Base-by-base conservation (phyloP, 148 eudicot genomes). In the Vaccinium vitisidaea region DNA sequence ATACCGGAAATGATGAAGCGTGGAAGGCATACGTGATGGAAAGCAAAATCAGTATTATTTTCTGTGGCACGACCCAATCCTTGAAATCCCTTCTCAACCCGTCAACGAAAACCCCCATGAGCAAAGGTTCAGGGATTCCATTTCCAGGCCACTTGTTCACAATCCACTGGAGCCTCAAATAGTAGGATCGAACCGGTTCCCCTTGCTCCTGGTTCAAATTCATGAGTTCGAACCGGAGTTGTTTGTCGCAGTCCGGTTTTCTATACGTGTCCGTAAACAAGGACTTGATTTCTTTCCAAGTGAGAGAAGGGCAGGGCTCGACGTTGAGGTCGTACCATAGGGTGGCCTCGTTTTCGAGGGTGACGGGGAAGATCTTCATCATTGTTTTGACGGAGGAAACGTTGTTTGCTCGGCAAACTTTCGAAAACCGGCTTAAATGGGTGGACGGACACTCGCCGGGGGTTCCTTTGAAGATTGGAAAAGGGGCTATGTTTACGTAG, bases 321-420 rank as follows among this genome's bases (percentile, higher is more conserved):
- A 88, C 63, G 75, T 88, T 88, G 32, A 88, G 85, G 83, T 88
- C 89, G 49, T 85, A 88, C 89, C 89, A 88, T 9, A 79, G 80
- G 6, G 80, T 81, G 15, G 89, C 89, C 48, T 88, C 87, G 23
- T 76, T 69, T 15, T 88, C 87, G 12, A 88, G 84, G 14, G 89
- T 85, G 2, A 85, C 87, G 2, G 89, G 87, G 81, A 88, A 88
- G 15, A 88, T 85, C 50, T 77, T 85, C 8, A 25, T 56, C 89
- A 83, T 73, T 59, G 65, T 59, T 50, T 79, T 83, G 13, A 71
- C 30, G 36, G 85, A 56, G 80, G 77, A n/a, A 0, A 65, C 81
- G 58, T 88, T 88, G 74, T 88, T 88, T 3, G 85, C 89, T 0
- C 69, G 79, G 61, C 83, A 85, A 25, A 85, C 77, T 30, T 82